Base-by-base conservation (phyloP, 805 yeast genomes). In the Spathaspora arborariae region DNA sequence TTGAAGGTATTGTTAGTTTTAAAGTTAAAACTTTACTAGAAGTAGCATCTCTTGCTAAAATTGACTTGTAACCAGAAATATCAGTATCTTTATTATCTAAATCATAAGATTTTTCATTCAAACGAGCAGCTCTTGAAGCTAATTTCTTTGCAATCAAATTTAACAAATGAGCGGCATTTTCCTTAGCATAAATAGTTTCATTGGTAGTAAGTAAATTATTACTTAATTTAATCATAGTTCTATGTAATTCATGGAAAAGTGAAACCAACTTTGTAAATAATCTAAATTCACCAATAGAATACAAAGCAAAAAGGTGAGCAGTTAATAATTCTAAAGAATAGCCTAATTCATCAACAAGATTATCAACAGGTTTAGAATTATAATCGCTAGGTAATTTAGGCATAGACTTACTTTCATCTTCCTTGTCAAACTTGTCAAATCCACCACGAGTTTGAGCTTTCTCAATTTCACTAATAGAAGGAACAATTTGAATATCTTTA, bases 231-330 rank as follows among this genome's bases (percentile, higher is more conserved):
- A 83, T 62, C 56, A 87, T 68, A 34, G 80, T 70, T 46, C 80
- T 80, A 54, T 84, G 84, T 51, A 86, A 64, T 41, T 79, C 76
- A 37, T 74, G 65, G 60, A 80, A 85, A 35, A 84, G 68, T 11
- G 60, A 63, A 2, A 74, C 65, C 52, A 86, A 70, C 52, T 80
- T 81, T 48, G 74, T 72, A 64, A 78, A 84, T 39, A 84, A 70
- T n/a, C 75, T 67, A 52, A 81, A 82, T 58, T 85, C 88, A 38
- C 87, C 85, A 53, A 80, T 77, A 0, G 91, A 80, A 64, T 85
- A 86, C 56, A 85, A 70, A 0, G 88, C 80, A 63, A 78, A 85
- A 42, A 85, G 77, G 54, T 85, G 87, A 7, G 85, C 74, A 11
- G 81, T 72, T 45, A 86, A 65, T 40, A 82, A 74, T 18, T 77